Conservation (phyloP, 2,329 filamentous ascomycete species). For the Fusarium dlaminii region DNA sequence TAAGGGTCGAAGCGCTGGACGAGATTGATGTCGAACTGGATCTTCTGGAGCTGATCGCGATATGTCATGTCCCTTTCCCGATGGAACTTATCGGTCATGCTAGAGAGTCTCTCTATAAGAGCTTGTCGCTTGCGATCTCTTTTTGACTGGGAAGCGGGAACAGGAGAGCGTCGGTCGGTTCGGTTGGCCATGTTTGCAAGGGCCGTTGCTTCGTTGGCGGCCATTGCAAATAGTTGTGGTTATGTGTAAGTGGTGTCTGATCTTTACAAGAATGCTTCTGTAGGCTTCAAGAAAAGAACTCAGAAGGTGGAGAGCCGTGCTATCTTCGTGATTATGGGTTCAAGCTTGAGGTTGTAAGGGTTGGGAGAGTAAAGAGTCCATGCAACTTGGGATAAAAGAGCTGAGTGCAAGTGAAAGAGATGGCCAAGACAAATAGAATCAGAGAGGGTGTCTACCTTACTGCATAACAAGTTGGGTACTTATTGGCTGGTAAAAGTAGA, state of each 20-base stretch:
- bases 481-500: neutral
- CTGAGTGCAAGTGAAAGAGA: constrained; percentile 9
- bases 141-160: constrained; percentile 71
- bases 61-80: constrained; percentile 86
- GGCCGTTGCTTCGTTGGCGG: constrained; percentile 51
- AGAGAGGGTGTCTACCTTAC: neutral
- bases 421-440: neutral
- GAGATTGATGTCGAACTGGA: constrained; percentile 90
- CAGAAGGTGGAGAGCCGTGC: neutral
- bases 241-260: neutral
- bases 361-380: constrained; percentile 20
- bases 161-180: constrained; percentile 51
- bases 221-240: constrained; percentile 45
- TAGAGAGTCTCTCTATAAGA: constrained; percentile 80
- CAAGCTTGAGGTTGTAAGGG: constrained; percentile 13
- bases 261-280: neutral
- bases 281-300: neutral
- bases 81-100: constrained; percentile 80
- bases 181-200: constrained; percentile 47
- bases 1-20: constrained; percentile 89
- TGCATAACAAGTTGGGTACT: neutral
- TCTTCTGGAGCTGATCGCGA: constrained; percentile 86
- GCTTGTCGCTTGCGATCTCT: constrained; percentile 89
- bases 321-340: constrained; percentile 5
- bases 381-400: constrained; percentile 14